Base-by-base conservation (phyloP, 768 basidiomycete genomes). In the Tricholomella constricta region DNA sequence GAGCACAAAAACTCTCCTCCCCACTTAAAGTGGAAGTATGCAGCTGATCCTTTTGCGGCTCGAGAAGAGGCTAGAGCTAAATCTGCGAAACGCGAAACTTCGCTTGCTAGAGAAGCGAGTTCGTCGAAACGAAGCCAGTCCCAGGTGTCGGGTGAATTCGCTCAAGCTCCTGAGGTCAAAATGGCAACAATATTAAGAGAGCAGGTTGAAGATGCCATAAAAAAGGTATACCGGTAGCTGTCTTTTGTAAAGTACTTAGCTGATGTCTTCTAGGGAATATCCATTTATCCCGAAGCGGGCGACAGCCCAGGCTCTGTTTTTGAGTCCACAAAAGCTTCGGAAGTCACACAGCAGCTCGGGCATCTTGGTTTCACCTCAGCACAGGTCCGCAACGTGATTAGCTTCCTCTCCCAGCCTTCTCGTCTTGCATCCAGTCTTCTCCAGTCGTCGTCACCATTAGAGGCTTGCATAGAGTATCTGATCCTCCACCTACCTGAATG, bases 11-110 rank as follows among this genome's bases (percentile, higher is more conserved):
- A 67, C 15, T 76, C 78, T 3, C 84, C 86, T 1, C 78, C 83
- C 2, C 89, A 93, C 65, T 78, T 83, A 64, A 80, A 78, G 45
- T 95, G 93, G 93, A 88, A 91, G 82, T 96, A 89, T 61, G 79
- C 83, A n/a, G 74, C 85, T 6, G 92, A 96, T 73, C 94, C 93
- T 2, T 96, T 94, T 62, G 78, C 80, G 15, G 90, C 91, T 6
- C 78, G 78, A 52, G 82, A 82, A 57, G 75, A 78, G 50, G 88
- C 91, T 2, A 79, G 91, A 64, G 76, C 69, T 23, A 84, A 82
- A 55, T 75, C 78, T 26, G 67, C 77, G 66, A 80, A 72, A 70
- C 72, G 74, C 63, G 67, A 77, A 64, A 65, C 67, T 55, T 48
- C 64, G 62, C 52, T 46, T 22, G 35, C 51, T 10, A 40, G 47